phyloP scores from a whole-genome alignment of 1,139 yeast genomes.

The Protomyces pachydermus region DNA sequence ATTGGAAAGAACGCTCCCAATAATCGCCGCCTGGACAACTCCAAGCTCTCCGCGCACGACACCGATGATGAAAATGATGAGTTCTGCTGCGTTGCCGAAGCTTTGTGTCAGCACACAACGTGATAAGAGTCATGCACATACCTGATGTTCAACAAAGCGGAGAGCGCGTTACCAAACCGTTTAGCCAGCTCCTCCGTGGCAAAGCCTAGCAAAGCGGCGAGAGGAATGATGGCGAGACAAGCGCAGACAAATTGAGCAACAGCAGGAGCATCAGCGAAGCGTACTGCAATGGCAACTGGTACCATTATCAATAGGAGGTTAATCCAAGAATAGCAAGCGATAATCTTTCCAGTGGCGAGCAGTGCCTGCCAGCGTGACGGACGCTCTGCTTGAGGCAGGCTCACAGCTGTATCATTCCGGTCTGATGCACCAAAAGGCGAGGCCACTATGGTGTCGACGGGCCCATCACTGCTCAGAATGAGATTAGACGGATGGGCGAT shows the following conservation, averaged over 20 bases:
- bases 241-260: constrained; percentile 63
- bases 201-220: constrained; percentile 63
- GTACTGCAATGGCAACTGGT: constrained; percentile 79
- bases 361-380: background rate
- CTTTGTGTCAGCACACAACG: constrained; percentile 38
- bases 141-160: constrained; percentile 85
- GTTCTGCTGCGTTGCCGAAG: constrained; percentile 89
- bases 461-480: background rate
- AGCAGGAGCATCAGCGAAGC: constrained; percentile 54
- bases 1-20: constrained; percentile 87
- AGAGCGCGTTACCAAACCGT: constrained; percentile 79
- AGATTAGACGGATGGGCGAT: too few species aligned
- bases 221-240: constrained; percentile 84
- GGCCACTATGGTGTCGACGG: background rate
- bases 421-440: too few species aligned
- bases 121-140: background rate
- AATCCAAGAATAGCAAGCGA: constrained; percentile 64
- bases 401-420: background rate
- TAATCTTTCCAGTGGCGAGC: constrained; percentile 28
- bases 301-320: constrained; percentile 74
- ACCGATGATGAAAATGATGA: constrained; percentile 89
- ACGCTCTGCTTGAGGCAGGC: background rate
- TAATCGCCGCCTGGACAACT: constrained; percentile 92
- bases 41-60: constrained; percentile 77
- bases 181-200: constrained; percentile 91